These are phyloP conservation scores for Penicillium sp. DNA, from an alignment of 2,329 filamentous ascomycete species.

Conservation along the genomic window DNA sequence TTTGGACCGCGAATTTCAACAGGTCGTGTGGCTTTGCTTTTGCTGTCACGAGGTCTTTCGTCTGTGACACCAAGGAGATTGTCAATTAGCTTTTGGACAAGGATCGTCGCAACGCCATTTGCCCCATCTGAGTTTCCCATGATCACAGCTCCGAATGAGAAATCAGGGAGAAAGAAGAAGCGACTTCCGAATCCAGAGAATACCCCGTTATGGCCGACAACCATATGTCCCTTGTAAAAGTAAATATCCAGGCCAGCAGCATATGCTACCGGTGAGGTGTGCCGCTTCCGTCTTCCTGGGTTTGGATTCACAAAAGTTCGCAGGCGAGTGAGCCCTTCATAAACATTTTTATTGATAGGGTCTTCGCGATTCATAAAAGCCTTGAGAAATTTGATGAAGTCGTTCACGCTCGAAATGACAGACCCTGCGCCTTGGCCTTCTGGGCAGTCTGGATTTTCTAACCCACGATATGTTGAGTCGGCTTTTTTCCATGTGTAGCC, in stretches of 20 bases:
- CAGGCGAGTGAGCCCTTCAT: constrained; percentile 23
- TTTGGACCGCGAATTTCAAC: neutral
- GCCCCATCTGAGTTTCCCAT: constrained; percentile 26
- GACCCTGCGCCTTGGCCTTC: constrained; percentile 45
- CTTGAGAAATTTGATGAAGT: constrained; percentile 31
- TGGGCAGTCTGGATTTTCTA: constrained; percentile 27
- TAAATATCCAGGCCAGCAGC: constrained; percentile 26
- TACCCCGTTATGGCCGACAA: constrained; percentile 30
- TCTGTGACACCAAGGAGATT: constrained; percentile 16
- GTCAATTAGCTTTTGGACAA: constrained; percentile 27
- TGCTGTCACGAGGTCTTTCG: neutral
- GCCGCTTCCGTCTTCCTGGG: constrained; percentile 13
- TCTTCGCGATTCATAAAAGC: constrained; percentile 28
- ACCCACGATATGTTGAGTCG: constrained; percentile 19
- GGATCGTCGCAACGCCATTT: constrained; percentile 9
- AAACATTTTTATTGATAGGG: constrained; percentile 24
- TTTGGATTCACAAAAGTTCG: constrained; percentile 23
- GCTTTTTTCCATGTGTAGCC: constrained; percentile 44
- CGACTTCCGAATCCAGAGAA: constrained; percentile 27
- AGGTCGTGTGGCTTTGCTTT: constrained; percentile 1
- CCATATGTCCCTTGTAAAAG: constrained; percentile 28
- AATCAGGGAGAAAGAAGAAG: constrained; percentile 29
- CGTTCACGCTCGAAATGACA: constrained; percentile 36
- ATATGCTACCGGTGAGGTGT: constrained; percentile 25
- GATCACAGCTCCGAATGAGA: constrained; percentile 29